Evolutionary conservation across 2,329 filamentous ascomycete genomes (phyloP).

Genomic region (Dactylellina sp.): DNA sequence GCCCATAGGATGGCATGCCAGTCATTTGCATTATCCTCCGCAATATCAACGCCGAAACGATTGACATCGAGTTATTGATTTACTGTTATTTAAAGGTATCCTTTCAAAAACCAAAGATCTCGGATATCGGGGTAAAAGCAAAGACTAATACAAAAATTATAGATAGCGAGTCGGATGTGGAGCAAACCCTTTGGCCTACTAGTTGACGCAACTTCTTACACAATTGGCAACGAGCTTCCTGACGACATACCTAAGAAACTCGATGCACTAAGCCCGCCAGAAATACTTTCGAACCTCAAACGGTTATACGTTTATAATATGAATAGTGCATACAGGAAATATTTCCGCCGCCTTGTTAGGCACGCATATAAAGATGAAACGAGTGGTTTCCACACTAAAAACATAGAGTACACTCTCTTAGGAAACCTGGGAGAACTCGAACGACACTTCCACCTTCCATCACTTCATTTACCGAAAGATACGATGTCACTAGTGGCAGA

Average conservation of each 20-base stretch:
- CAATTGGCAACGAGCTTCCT: conserved; percentile 74
- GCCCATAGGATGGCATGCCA: conserved; percentile 71
- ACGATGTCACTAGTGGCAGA: conserved; percentile 77
- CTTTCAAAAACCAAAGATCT: not conserved
- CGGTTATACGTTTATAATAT: conserved; percentile 78
- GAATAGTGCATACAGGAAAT: conserved; percentile 77
- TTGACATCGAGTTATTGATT: conserved; percentile 74
- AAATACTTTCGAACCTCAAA: conserved; percentile 71
- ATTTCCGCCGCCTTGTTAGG: conserved; percentile 74
- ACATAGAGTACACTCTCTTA: conserved; percentile 75
- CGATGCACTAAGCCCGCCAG: conserved; percentile 72
- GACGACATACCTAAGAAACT: conserved; percentile 74
- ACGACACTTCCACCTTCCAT: conserved; percentile 74
- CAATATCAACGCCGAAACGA: conserved; percentile 74
- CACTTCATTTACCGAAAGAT: conserved; percentile 76
- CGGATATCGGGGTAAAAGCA: not conserved
- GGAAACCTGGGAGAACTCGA: conserved; percentile 75
- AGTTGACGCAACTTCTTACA: conserved; percentile 77
- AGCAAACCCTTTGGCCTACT: conserved; percentile 76
- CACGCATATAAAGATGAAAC: conserved; percentile 72
- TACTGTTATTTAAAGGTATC: conserved; percentile 76
- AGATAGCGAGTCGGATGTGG: conserved; percentile 78
- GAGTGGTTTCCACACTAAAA: conserved; percentile 73
- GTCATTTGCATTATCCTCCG: conserved; percentile 77
- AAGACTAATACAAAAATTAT: conserved; percentile 57